A percentile compares a stretch with the other conserved stretches of the same genome.
Conservation (phyloP, 495 filamentous ascomycete species). For the Aspergillus sclerotioniger region DNA sequence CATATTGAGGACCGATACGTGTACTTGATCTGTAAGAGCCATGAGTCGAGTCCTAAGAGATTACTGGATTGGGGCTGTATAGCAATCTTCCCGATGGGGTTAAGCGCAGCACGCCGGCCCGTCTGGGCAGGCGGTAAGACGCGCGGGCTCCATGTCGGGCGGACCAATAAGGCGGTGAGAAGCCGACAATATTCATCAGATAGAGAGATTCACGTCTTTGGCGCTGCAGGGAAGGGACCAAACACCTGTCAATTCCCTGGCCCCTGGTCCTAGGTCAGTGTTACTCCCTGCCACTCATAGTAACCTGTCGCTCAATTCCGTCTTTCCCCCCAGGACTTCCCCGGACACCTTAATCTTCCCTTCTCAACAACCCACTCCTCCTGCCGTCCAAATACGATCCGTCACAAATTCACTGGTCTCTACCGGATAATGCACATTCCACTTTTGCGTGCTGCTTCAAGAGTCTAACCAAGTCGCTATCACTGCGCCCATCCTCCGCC, state of each 20-base stretch:
- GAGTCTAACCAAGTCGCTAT: neutral
- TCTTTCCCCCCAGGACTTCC: neutral
- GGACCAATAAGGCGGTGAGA: neutral
- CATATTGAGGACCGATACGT: too few relatives aligned
- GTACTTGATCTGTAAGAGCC: too few relatives aligned
- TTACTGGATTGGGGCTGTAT: too few relatives aligned
- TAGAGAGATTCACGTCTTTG: neutral
- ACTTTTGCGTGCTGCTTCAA: neutral
- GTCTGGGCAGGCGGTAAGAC: constrained; percentile 12
- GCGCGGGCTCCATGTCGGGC: constrained; percentile 4
- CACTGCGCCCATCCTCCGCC: constrained; percentile 4
- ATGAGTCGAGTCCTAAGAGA: too few relatives aligned
- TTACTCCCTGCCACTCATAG: neutral
- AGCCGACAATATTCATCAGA: neutral
- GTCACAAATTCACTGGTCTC: neutral
- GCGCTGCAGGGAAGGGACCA: neutral
- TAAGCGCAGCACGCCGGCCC: neutral
- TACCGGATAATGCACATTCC: neutral
- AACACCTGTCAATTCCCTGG: neutral
- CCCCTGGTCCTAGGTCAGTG: neutral
- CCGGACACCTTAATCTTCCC: neutral
- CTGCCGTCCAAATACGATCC: neutral
- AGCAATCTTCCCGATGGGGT: too few relatives aligned
- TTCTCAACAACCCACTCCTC: neutral
- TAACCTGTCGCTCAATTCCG: neutral